Conservation (phyloP, 805 yeast genomes). For the Yamadazyma insecticola region DNA sequence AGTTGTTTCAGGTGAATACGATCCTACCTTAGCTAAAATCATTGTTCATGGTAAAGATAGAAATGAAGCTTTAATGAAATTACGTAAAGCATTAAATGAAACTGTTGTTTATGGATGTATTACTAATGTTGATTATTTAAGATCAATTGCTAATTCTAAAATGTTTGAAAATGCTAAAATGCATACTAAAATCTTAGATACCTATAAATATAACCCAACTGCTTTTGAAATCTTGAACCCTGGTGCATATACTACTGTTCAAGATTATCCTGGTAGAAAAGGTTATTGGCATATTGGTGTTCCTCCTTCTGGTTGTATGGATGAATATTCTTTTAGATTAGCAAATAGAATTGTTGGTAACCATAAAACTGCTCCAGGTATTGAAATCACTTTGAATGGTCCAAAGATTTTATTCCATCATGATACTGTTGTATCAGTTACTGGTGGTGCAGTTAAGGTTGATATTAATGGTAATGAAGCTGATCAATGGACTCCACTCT, state of each 20-base stretch:
- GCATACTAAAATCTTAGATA: constrained; percentile 82
- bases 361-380: constrained; percentile 73
- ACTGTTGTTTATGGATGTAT: constrained; percentile 86
- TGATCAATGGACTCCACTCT: constrained; percentile 69
- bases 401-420: constrained; percentile 84
- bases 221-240: constrained; percentile 75
- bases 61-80: constrained; percentile 71
- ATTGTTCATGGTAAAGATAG: constrained; percentile 92
- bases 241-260: constrained; percentile 88
- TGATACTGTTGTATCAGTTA: constrained; percentile 69
- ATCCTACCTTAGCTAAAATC: constrained; percentile 93
- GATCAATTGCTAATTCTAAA: constrained; percentile 75
- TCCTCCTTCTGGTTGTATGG: constrained; percentile 99
- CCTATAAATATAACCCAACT: constrained; percentile 70
- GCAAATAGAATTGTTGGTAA: constrained; percentile 93
- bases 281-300: constrained; percentile 92
- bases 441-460: constrained; percentile 80
- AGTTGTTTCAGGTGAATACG: constrained; percentile 84
- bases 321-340: constrained; percentile 79
- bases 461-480: constrained; percentile 57
- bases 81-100: constrained; percentile 78
- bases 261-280: constrained; percentile 93
- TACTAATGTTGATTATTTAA: constrained; percentile 84
- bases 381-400: constrained; percentile 84
- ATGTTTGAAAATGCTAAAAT: constrained; percentile 84